Evolutionary conservation across 352 stramenopile genomes (phyloP).

Genomic region (Pythium pyrilobum): DNA sequence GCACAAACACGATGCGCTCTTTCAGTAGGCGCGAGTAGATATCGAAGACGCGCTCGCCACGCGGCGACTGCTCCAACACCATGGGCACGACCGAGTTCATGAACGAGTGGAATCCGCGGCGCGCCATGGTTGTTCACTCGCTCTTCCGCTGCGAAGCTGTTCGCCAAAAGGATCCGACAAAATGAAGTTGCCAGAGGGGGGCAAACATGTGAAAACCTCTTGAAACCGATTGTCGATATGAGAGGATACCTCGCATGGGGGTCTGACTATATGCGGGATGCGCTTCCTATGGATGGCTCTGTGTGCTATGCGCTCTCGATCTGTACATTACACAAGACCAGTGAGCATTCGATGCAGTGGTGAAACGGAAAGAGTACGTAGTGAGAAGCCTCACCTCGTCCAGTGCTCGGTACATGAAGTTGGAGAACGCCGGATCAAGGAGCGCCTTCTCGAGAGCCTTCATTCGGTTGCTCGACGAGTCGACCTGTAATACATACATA

Average conservation of each 20-base stretch:
- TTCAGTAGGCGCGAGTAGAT: slow-evolving; percentile 98
- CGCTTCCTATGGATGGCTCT: too few relatives aligned
- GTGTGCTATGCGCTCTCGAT: slow-evolving; percentile 7
- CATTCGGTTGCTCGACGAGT: slow-evolving; percentile 53
- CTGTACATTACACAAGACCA: neutral
- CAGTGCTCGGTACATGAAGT: slow-evolving; percentile 73
- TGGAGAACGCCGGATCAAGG: slow-evolving; percentile 58
- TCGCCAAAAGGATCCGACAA: neutral
- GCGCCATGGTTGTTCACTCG: slow-evolving; percentile 8
- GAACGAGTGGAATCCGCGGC: slow-evolving; percentile 48
- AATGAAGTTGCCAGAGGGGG: neutral
- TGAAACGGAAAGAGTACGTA: too few relatives aligned
- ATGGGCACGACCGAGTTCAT: slow-evolving; percentile 87
- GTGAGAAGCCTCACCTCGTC: slow-evolving; percentile 33
- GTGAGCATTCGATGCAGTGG: too few relatives aligned
- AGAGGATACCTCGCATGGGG: neutral
- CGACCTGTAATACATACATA: slow-evolving; percentile 32
- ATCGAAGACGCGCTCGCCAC: slow-evolving; percentile 95
- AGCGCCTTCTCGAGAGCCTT: slow-evolving; percentile 77
- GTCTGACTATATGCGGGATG: neutral
- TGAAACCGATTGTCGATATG: slow-evolving; percentile 7
- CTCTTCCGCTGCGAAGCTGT: neutral
- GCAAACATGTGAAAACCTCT: slow-evolving; percentile 1
- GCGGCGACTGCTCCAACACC: slow-evolving; percentile 90
- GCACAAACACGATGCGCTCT: slow-evolving; percentile 97